Evolutionary conservation across 2,329 filamentous ascomycete genomes (phyloP).

Genomic region (Chaetomium globosum): DNA sequence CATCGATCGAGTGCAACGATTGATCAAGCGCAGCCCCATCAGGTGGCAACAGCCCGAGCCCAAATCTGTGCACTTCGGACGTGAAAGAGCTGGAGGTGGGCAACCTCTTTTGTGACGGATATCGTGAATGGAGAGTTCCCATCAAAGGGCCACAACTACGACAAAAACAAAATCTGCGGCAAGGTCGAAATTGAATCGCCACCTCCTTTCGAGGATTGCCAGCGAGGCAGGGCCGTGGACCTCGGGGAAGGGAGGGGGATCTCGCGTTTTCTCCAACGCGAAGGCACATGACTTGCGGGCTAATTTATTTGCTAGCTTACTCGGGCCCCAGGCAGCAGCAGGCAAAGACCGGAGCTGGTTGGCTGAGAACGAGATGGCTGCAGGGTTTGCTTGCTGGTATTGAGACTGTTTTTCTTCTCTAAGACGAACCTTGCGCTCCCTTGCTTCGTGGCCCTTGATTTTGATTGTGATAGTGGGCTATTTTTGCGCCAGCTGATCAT

Average conservation of each 20-base stretch:
- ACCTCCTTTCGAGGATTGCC: slow-evolving; percentile 17
- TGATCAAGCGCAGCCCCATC: not conserved
- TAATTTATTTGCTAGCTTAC: slow-evolving; percentile 26
- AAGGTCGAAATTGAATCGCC: slow-evolving; percentile 20
- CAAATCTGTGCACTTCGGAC: not conserved
- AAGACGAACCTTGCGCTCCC: not conserved
- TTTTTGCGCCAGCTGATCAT: not conserved
- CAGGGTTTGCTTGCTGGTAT: not conserved
- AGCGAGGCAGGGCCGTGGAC: slow-evolving; percentile 4
- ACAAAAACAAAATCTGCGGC: slow-evolving; percentile 1
- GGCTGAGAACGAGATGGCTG: not conserved
- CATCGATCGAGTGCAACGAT: not conserved
- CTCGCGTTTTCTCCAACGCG: slow-evolving; percentile 34
- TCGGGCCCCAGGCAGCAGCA: slow-evolving; percentile 27
- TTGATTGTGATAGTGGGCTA: not conserved
- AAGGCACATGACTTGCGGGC: slow-evolving; percentile 34
- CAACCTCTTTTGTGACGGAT: slow-evolving; percentile 1
- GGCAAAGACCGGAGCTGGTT: slow-evolving; percentile 11
- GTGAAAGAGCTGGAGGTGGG: slow-evolving; percentile 2
- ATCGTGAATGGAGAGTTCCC: not conserved
- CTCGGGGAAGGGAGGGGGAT: slow-evolving; percentile 18
- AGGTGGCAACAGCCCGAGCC: slow-evolving; percentile 16
- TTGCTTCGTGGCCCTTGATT: slow-evolving; percentile 16
- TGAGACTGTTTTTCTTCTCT: not conserved
- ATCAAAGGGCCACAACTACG: not conserved